Evolutionary conservation across 2,329 filamentous ascomycete species (phyloP), one percentile per base, ranked within the genome.

Genomic region (Bisporella sp.): DNA sequence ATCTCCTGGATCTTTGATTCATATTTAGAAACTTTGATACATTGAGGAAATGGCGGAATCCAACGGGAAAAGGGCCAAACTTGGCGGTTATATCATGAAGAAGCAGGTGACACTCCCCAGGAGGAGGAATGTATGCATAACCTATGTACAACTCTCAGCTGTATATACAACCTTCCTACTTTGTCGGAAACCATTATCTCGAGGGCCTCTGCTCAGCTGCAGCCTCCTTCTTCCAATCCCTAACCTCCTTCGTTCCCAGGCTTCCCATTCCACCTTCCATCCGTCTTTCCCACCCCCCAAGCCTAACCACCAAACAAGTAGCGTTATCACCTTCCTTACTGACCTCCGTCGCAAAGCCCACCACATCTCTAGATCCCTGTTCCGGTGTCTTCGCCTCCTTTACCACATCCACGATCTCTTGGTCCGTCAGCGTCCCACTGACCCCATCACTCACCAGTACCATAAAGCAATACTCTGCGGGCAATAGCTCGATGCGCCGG

Each of bases 301-400:
- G 73, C 45, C 83, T 70, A 30, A 86, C 77, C 8, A 86, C 82
- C 45, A 85, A 71, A 57, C 82, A 85, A 1, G 82, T 87, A 5
- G 82, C 81, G 62, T 87, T 87, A 64, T 87, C 83, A 7, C 82
- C 83, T 51, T 69, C 68, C 12, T 58, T 58, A 5, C 54, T 61
- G 4, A 96, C 87, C 69, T 97, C 93, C 0, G 88, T 93, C 1
- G 92, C 90, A 68, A 93, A 96, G 50, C 81, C 81, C 31, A 96
- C 89, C 6, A 99, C 80, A 54, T 85, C 82, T 52, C 77, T 77
- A 1, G 89, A 83, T 3, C 84, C 93, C 65, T 95, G 82, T 59
- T 96, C 92, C 0, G 93, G 93, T 0, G 92, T 97, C 63, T 78
- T 84, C 5, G 90, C 88, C 69, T 99, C 93, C 68, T 97, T 97